Conservation (phyloP, 768 basidiomycete genomes). For the Boletus fagicola region DNA sequence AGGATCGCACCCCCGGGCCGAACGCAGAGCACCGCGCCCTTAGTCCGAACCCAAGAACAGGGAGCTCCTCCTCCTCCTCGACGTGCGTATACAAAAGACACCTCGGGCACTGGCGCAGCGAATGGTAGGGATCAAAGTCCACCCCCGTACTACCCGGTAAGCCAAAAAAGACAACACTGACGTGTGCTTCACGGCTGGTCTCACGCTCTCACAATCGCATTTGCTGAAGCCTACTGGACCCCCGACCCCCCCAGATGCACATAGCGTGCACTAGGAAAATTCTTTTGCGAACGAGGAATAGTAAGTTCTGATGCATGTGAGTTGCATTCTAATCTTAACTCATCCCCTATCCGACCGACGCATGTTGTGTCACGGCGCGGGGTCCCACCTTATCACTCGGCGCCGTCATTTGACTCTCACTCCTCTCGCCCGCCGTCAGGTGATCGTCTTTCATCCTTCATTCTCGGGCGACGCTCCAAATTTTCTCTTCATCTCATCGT, state of each 20-base stretch:
- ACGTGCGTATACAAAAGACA: neutral
- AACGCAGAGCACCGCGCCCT: neutral
- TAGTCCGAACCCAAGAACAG: neutral
- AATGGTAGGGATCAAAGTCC: slow-evolving; percentile 13
- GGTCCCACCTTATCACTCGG: slow-evolving; percentile 14
- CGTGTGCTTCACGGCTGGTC: too few relatives aligned
- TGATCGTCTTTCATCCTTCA: neutral
- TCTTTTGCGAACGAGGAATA: neutral
- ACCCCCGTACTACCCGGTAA: slow-evolving; percentile 29
- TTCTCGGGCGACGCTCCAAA: neutral
- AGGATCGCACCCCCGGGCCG: neutral
- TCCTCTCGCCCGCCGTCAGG: neutral
- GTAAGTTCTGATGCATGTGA: slow-evolving; percentile 1
- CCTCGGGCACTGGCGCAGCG: neutral
- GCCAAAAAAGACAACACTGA: neutral
- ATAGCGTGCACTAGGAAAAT: slow-evolving; percentile 1
- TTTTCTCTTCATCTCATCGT: neutral
- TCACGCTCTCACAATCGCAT: neutral
- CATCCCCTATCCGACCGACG: neutral
- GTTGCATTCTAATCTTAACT: neutral
- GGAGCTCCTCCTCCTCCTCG: slow-evolving; percentile 3
- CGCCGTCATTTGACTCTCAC: neutral
- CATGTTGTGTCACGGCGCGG: neutral
- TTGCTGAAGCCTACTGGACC: slow-evolving; percentile 6
- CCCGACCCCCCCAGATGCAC: slow-evolving; percentile 1